Percentiles rank a stretch among this genome's conserved stretches.
phyloP scores from a whole-genome alignment of 1,139 yeast species.

The Spencermartinsiella ligniputridi region DNA sequence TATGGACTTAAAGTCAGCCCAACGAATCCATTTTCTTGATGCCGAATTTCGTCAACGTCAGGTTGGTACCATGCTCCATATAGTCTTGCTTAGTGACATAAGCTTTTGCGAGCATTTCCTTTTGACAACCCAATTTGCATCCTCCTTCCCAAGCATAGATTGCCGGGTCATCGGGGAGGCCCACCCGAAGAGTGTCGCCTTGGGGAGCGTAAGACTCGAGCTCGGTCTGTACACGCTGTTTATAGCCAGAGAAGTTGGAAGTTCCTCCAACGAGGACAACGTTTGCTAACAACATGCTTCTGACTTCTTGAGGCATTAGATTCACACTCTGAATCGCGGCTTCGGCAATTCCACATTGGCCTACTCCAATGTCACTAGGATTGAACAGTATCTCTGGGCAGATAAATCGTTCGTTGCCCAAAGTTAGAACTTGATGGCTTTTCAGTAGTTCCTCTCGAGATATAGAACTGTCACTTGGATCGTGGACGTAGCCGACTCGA shows the following conservation, averaged over 20 bases:
- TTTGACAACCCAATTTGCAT: conserved; percentile 47
- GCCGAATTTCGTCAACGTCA: conserved; percentile 26
- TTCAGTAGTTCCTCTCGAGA: conserved; percentile 17
- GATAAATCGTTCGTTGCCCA: conserved; percentile 80
- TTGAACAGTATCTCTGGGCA: conserved; percentile 84
- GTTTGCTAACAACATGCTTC: conserved; percentile 77
- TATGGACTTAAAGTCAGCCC: too few species aligned
- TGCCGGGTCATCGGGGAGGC: conserved; percentile 40
- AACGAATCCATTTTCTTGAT: conserved; percentile 21
- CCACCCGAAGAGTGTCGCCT: conserved; percentile 43
- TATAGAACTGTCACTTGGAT: conserved; percentile 26
- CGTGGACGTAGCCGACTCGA: conserved; percentile 53
- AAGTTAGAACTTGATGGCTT: conserved; percentile 52
- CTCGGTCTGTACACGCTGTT: conserved; percentile 45
- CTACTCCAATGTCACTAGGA: conserved; percentile 79
- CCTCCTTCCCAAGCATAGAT: conserved; percentile 58
- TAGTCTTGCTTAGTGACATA: conserved; percentile 74
- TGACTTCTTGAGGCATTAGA: conserved; percentile 66
- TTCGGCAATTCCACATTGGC: conserved; percentile 67
- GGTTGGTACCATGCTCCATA: conserved; percentile 70
- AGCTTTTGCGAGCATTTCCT: conserved; percentile 47
- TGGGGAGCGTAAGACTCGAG: conserved; percentile 34
- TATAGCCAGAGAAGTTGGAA: conserved; percentile 63
- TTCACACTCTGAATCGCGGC: conserved; percentile 67
- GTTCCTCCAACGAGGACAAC: conserved; percentile 82